Percentiles rank a stretch among this genome's conserved stretches.
These are phyloP conservation scores for Venturia carpophila DNA, from an alignment of 2,329 filamentous ascomycete genomes.

Conservation along the genomic window DNA sequence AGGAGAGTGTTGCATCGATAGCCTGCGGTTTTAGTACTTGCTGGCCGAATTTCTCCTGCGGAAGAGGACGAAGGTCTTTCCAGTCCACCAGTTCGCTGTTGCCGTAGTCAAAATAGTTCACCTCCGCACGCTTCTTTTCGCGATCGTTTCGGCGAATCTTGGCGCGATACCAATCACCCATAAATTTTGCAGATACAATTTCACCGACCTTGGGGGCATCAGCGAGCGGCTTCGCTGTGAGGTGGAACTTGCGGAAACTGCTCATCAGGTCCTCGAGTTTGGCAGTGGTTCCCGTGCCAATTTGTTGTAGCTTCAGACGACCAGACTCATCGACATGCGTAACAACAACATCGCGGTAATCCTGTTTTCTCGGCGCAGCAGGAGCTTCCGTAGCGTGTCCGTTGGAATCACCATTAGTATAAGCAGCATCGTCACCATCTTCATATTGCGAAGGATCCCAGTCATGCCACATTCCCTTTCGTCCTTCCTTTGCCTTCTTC, in stretches of 20 bases:
- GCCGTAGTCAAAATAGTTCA: slow-evolving; percentile 93
- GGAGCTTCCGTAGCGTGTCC: slow-evolving; percentile 40
- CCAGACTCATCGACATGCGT: slow-evolving; percentile 81
- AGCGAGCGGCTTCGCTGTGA: slow-evolving; percentile 62
- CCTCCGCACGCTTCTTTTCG: slow-evolving; percentile 73
- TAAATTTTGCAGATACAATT: slow-evolving; percentile 86
- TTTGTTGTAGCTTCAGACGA: slow-evolving; percentile 82
- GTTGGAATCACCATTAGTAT: slow-evolving; percentile 41
- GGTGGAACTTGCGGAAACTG: slow-evolving; percentile 83
- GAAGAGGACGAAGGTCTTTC: slow-evolving; percentile 72
- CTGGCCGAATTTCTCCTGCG: slow-evolving; percentile 60
- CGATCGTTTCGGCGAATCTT: slow-evolving; percentile 89
- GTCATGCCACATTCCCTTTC: slow-evolving; percentile 85
- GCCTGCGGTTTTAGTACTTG: slow-evolving; percentile 45
- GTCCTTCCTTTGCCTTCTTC: slow-evolving; percentile 77
- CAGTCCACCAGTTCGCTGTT: slow-evolving; percentile 87
- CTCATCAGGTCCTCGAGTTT: slow-evolving; percentile 82
- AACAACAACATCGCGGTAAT: slow-evolving; percentile 90
- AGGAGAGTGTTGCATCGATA: slow-evolving; percentile 75
- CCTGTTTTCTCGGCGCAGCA: slow-evolving; percentile 58
- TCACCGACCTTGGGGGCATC: slow-evolving; percentile 84
- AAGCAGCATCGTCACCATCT: slow-evolving; percentile 42
- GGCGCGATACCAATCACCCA: slow-evolving; percentile 91
- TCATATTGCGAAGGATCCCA: slow-evolving; percentile 87
- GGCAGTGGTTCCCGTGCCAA: slow-evolving; percentile 75